Evolutionary conservation across 768 basidiomycete genomes (phyloP).

Genomic region (Clitopilus passeckerianus): DNA sequence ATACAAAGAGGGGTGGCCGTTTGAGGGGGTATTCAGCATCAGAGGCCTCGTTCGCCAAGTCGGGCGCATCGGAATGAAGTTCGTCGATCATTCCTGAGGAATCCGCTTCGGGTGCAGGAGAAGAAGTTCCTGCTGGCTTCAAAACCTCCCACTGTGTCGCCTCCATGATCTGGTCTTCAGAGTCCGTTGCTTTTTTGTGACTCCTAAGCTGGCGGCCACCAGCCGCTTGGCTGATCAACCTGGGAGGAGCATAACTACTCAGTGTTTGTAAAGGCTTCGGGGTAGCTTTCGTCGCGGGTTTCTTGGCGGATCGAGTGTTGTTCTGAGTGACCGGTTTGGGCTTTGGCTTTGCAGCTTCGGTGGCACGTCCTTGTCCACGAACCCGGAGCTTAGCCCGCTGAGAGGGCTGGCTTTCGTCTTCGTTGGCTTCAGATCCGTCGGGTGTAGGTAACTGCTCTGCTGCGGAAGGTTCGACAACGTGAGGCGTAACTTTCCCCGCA

Average conservation of each 20-base stretch:
- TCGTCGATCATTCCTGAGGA: conserved; percentile 19
- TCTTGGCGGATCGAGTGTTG: conserved; percentile 1
- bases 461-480: not conserved
- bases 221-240: not conserved
- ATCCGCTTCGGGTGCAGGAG: conserved; percentile 15
- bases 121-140: conserved; percentile 7
- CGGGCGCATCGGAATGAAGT: conserved; percentile 17
- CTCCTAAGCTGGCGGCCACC: not conserved
- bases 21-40: not conserved
- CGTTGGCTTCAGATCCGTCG: not conserved
- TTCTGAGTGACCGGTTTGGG: conserved; percentile 1
- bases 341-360: not conserved
- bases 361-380: not conserved
- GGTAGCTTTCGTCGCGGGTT: conserved; percentile 3
- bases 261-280: conserved; percentile 6
- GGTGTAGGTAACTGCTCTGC: not conserved
- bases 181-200: not conserved
- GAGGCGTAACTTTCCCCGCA: not conserved
- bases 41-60: not conserved
- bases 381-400: not conserved
- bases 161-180: conserved; percentile 9
- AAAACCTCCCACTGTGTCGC: conserved; percentile 17
- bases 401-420: not conserved
- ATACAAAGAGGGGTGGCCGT: conserved; percentile 41
- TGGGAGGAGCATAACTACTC: not conserved